These are phyloP conservation scores for Caryopteris hybrid DNA, from an alignment of 305 asterid species.

Conservation along the genomic window DNA sequence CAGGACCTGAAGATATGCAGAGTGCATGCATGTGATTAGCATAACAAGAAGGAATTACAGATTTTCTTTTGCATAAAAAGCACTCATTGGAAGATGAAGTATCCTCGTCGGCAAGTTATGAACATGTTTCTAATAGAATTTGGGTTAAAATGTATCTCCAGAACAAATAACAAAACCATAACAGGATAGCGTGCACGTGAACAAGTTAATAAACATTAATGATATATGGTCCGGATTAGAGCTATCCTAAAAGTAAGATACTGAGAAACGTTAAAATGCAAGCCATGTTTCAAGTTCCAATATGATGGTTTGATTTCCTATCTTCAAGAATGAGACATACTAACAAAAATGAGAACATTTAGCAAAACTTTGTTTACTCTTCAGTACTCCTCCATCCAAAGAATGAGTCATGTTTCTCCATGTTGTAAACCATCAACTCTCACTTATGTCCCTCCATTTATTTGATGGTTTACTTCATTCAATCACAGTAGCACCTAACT, in stretches of 20 bases:
- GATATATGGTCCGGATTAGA: not conserved
- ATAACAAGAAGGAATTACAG: not conserved
- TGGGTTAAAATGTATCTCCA: not conserved
- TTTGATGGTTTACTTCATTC: too few relatives aligned
- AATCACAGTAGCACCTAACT: too few relatives aligned
- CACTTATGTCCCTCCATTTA: too few relatives aligned
- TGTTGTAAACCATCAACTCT: too few relatives aligned
- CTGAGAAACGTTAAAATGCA: not conserved
- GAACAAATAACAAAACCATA: not conserved
- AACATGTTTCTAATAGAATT: not conserved
- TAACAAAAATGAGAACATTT: not conserved
- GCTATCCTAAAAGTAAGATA: not conserved
- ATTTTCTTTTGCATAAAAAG: not conserved
- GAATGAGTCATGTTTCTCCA: too few relatives aligned
- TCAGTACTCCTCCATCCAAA: not conserved
- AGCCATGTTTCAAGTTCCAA: not conserved
- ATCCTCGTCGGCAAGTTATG: not conserved
- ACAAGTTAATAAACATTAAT: not conserved
- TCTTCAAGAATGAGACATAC: not conserved
- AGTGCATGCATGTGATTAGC: slow-evolving; percentile 4
- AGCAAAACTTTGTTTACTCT: not conserved
- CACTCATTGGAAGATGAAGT: not conserved
- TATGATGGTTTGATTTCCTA: not conserved
- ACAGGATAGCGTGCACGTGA: not conserved
- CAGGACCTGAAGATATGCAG: slow-evolving; percentile 24